Conservation (phyloP, 108 stramenopile species). For the Pseudonitzschia pungens region DNA sequence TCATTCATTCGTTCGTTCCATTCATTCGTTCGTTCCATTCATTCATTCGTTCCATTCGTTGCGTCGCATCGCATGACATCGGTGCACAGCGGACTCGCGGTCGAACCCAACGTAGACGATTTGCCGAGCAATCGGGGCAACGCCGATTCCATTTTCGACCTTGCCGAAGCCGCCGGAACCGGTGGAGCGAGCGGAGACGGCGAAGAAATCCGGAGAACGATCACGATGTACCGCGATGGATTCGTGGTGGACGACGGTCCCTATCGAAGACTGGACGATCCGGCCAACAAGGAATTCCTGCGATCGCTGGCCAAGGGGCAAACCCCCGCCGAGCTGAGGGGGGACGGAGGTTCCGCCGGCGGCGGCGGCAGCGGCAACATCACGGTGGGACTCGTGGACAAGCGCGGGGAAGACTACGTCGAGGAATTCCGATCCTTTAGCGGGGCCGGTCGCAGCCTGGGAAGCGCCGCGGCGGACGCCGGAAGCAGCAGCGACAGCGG, state of each 20-base stretch:
- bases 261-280: conserved; percentile 87
- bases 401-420: conserved; percentile 74
- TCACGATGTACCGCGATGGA: conserved; percentile 94
- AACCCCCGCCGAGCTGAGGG: conserved; percentile 64
- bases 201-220: conserved; percentile 54
- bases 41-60: neutral
- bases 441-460: conserved; percentile 41
- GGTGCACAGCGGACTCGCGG: conserved; percentile 70
- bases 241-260: conserved; percentile 95
- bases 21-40: neutral
- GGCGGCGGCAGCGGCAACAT: conserved; percentile 44
- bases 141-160: conserved; percentile 42
- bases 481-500: conserved; percentile 14
- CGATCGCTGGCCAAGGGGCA: conserved; percentile 73
- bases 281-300: conserved; percentile 85
- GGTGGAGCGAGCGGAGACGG: conserved; percentile 9
- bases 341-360: conserved; percentile 16
- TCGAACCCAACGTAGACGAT: conserved; percentile 64
- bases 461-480: conserved; percentile 11
- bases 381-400: conserved; percentile 79
- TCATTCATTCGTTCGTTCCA: neutral
- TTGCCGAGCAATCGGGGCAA: neutral
- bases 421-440: conserved; percentile 58
- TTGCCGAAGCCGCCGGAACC: conserved; percentile 51
- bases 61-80: neutral